Percentiles rank a stretch among this genome's conserved stretches.
Conservation (phyloP, 768 basidiomycete genomes). For the Termitomyces sp. region DNA sequence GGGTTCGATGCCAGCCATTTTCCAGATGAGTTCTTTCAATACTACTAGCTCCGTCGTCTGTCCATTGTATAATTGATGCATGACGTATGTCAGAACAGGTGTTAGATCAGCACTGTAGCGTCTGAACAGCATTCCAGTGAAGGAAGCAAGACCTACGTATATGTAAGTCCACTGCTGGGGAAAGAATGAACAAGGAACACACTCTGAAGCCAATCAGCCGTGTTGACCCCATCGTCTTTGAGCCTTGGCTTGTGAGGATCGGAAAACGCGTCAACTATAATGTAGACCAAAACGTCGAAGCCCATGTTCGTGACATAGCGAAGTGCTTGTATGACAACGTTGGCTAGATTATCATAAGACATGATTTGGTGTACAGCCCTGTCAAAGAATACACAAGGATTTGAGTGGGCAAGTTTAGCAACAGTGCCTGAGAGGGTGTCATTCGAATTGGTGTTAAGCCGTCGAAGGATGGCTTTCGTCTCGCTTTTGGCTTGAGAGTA, state of each 20-base stretch:
- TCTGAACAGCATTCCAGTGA: constrained; percentile 88
- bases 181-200: constrained; percentile 25
- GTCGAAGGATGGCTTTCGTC: constrained; percentile 82
- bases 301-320: constrained; percentile 90
- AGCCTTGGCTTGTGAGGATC: constrained; percentile 77
- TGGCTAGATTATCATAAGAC: constrained; percentile 92
- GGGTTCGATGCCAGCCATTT: constrained; percentile 93
- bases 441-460: constrained; percentile 79
- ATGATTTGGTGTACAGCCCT: constrained; percentile 92
- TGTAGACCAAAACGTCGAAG: constrained; percentile 88
- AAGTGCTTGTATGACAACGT: constrained; percentile 84
- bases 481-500: constrained; percentile 82
- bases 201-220: constrained; percentile 91
- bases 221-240: constrained; percentile 90
- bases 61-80: constrained; percentile 81
- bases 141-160: constrained; percentile 76
- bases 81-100: constrained; percentile 83
- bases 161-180: constrained; percentile 13
- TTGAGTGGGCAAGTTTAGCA: constrained; percentile 91
- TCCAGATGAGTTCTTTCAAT: constrained; percentile 88
- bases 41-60: constrained; percentile 88
- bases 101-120: constrained; percentile 81
- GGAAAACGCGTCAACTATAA: constrained; percentile 82
- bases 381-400: constrained; percentile 87
- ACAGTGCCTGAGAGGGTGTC: constrained; percentile 83